A percentile compares a stretch with the other conserved stretches of the same genome.
Evolutionary conservation across 768 basidiomycete species (phyloP).

Genomic region (Exsudoporus frostii): DNA sequence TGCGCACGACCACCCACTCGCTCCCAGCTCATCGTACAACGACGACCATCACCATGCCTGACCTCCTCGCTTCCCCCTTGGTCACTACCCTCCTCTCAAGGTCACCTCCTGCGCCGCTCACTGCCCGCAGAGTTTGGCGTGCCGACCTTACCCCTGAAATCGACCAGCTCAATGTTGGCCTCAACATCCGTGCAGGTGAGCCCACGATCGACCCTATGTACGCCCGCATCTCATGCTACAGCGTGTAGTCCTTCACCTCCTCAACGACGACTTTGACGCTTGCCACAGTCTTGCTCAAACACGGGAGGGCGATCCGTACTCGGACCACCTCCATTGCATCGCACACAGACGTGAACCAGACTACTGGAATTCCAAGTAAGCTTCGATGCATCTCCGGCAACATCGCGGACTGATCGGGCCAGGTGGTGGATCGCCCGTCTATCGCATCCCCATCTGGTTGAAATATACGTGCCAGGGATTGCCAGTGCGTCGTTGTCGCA

Average conservation of each 20-base stretch:
- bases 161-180: conserved; percentile 13
- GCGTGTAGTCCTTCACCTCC: conserved; percentile 15
- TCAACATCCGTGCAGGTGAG: conserved; percentile 16
- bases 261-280: conserved; percentile 19
- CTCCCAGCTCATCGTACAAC: not conserved
- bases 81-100: conserved; percentile 16
- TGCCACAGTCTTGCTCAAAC: conserved; percentile 20
- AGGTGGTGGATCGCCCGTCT: conserved; percentile 20
- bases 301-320: conserved; percentile 19
- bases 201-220: not conserved
- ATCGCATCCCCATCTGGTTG: conserved; percentile 13
- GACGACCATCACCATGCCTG: not conserved
- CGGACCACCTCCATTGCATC: conserved; percentile 22
- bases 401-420: not conserved
- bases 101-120: conserved; percentile 13
- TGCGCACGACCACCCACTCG: not conserved
- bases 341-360: conserved; percentile 26
- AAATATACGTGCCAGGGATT: conserved; percentile 14
- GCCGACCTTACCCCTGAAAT: conserved; percentile 14
- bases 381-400: not conserved
- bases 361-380: conserved; percentile 16
- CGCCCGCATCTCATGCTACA: not conserved
- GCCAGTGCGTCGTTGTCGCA: conserved; percentile 4
- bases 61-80: conserved; percentile 13
- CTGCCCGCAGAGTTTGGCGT: conserved; percentile 14